These are phyloP conservation scores for Prunus armeniaca DNA, from an alignment of 306 rosid genomes.

Conservation along the genomic window DNA sequence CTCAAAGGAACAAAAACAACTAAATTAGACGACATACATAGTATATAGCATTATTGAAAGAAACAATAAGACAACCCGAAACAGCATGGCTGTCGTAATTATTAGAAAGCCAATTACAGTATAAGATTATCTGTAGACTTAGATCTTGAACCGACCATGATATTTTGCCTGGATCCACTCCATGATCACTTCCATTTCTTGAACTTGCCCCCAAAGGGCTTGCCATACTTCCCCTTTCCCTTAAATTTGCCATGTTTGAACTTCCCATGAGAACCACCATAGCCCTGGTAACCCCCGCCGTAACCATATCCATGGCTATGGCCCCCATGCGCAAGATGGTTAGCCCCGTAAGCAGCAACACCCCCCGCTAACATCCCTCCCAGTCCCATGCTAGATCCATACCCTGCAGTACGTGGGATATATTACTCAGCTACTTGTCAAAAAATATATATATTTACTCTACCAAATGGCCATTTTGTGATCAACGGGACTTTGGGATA, in stretches of 20 bases:
- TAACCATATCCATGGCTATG: not conserved
- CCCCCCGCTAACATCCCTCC: constrained; percentile 72
- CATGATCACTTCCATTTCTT: constrained; percentile 61
- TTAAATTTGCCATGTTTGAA: constrained; percentile 61
- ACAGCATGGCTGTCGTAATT: not conserved
- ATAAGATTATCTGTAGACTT: not conserved
- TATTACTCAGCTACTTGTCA: too few relatives aligned
- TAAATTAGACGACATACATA: not conserved
- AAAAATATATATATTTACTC: too few relatives aligned
- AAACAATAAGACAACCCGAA: not conserved
- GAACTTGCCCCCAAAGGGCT: constrained; percentile 34
- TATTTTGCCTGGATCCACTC: not conserved
- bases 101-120: not conserved
- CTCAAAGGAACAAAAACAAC: too few relatives aligned
- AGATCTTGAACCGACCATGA: not conserved
- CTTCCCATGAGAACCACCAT: constrained; percentile 40
- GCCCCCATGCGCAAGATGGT: constrained; percentile 52
- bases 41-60: not conserved
- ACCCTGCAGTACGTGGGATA: constrained; percentile 27
- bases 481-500: too few relatives aligned
- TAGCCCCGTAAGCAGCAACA: constrained; percentile 70
- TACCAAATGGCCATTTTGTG: too few relatives aligned
- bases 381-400: constrained; percentile 25
- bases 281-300: constrained; percentile 31
- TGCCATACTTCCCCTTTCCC: constrained; percentile 42